Evolutionary conservation across 75 land plant species (phyloP).

Genomic region (Sequoiadendron giganteum): DNA sequence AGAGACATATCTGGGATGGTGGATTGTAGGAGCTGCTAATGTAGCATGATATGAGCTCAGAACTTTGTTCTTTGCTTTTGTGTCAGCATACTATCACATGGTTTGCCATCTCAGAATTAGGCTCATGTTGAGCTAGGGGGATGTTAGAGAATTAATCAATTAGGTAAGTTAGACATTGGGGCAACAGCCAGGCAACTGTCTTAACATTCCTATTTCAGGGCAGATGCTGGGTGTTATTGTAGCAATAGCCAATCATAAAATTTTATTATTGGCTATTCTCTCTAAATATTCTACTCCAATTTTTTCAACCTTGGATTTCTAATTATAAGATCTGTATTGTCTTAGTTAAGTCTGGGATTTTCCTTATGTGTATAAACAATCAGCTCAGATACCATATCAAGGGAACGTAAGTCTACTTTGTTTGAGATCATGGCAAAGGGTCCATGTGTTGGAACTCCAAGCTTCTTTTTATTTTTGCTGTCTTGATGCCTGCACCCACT

Average conservation of each 20-base stretch:
- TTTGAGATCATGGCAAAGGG: background rate
- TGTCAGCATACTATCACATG: background rate
- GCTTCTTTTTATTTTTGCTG: background rate
- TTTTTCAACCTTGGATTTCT: background rate
- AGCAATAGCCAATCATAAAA: background rate
- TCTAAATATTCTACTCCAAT: no score
- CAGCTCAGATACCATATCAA: background rate
- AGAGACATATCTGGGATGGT: background rate
- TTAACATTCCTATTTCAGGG: background rate
- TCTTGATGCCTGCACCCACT: background rate
- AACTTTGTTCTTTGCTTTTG: background rate
- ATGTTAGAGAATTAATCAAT: background rate
- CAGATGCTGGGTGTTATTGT: background rate
- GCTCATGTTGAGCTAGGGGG: background rate
- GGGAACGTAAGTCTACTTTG: background rate
- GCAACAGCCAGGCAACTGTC: background rate
- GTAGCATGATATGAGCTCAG: background rate
- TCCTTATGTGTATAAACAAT: no score
- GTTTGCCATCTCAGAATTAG: background rate
- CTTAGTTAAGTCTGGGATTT: background rate
- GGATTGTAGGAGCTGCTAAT: background rate
- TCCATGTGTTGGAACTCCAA: background rate
- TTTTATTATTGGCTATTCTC: background rate
- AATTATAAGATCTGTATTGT: no score
- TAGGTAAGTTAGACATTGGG: background rate